Evolutionary conservation across 192 early-diverging fungal species (phyloP).

Genomic region (Entomortierella chlamydospora): DNA sequence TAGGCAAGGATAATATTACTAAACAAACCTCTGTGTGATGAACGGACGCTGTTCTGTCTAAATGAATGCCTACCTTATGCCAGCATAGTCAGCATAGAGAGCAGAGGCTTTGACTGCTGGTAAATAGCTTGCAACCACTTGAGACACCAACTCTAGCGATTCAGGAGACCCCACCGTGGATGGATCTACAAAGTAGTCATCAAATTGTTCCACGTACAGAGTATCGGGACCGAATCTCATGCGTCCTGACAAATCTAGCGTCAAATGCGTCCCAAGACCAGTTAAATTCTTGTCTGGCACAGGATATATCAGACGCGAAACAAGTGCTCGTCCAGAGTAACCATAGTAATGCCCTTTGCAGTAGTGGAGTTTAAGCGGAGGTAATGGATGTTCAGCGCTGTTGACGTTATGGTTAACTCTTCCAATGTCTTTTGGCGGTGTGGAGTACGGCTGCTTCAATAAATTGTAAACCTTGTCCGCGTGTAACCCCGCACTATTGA

Average conservation of each 20-base stretch:
- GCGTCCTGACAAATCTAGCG: constrained; percentile 79
- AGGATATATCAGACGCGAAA: constrained; percentile 82
- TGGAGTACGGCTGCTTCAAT: constrained; percentile 16
- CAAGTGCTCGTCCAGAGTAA: constrained; percentile 54
- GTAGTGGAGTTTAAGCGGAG: constrained; percentile 71
- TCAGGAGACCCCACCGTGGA: constrained; percentile 49
- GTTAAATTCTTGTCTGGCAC: constrained; percentile 78
- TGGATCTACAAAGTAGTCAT: constrained; percentile 67
- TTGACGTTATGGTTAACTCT: not conserved
- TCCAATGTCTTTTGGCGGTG: not conserved
- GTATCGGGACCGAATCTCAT: constrained; percentile 88
- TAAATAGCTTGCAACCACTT: constrained; percentile 74
- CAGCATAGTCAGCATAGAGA: constrained; percentile 78
- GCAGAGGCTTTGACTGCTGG: constrained; percentile 65
- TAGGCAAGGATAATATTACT: not conserved
- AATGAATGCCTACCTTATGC: constrained; percentile 68
- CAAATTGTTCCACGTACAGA: constrained; percentile 63
- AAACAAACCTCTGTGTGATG: too few species aligned
- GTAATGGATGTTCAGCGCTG: not conserved
- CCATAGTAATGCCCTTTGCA: constrained; percentile 87
- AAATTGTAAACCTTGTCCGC: constrained; percentile 71
- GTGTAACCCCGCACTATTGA: constrained; percentile 85
- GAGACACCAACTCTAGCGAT: constrained; percentile 52
- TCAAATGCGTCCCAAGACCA: constrained; percentile 83
- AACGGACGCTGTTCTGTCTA: too few species aligned